Conservation (phyloP, 768 basidiomycete genomes). For the Piloderma croceum region DNA sequence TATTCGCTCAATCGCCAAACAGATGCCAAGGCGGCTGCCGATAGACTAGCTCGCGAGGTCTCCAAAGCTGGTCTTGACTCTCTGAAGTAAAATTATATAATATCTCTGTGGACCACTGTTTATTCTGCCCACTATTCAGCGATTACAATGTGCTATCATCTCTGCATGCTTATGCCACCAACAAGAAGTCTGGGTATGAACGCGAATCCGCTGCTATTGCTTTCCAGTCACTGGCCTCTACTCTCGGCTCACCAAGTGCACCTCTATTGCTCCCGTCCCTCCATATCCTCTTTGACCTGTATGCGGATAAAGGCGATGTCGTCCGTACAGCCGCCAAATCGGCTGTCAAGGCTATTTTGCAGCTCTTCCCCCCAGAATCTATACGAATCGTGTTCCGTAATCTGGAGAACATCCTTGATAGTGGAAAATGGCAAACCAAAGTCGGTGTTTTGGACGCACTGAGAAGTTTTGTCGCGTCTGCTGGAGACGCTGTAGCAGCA, state of each 20-base stretch:
- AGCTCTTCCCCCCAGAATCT: slow-evolving; percentile 78
- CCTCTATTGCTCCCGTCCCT: slow-evolving; percentile 77
- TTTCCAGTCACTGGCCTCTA: slow-evolving; percentile 65
- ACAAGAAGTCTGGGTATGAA: slow-evolving; percentile 85
- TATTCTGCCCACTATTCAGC: slow-evolving; percentile 40
- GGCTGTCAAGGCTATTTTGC: slow-evolving; percentile 80
- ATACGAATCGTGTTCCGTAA: slow-evolving; percentile 60
- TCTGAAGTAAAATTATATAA: too few relatives aligned
- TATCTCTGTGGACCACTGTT: slow-evolving; percentile 3
- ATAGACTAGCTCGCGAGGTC: slow-evolving; percentile 71
- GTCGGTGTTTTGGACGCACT: slow-evolving; percentile 89
- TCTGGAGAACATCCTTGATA: slow-evolving; percentile 70
- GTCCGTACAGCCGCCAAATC: slow-evolving; percentile 76
- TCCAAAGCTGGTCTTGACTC: slow-evolving; percentile 56
- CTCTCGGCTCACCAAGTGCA: slow-evolving; percentile 64
- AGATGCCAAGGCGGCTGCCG: slow-evolving; percentile 84
- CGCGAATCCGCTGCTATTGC: slow-evolving; percentile 83
- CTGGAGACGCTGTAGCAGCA: slow-evolving; percentile 72
- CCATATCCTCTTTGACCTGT: slow-evolving; percentile 71
- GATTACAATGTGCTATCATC: slow-evolving; percentile 57
- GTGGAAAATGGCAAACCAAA: slow-evolving; percentile 92
- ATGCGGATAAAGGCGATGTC: slow-evolving; percentile 92
- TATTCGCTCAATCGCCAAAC: slow-evolving; percentile 10
- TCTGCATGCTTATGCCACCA: slow-evolving; percentile 64
- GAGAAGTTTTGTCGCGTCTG: slow-evolving; percentile 62